Evolutionary conservation across 2,329 filamentous ascomycete genomes (phyloP).

Genomic region (Penicillium verrucosum): DNA sequence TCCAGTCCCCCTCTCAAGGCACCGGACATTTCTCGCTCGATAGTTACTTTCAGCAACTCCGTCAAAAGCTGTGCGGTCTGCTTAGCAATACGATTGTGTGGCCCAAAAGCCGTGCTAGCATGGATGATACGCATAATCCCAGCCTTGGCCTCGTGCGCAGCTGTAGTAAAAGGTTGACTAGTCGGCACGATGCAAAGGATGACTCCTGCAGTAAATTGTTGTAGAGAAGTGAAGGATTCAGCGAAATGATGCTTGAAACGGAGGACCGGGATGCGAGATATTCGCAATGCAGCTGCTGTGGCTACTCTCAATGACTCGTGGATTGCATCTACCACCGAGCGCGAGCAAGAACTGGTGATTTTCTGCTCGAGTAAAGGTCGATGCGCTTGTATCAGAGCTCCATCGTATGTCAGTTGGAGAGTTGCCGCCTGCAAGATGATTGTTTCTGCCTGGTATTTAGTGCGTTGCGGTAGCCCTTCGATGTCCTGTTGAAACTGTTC

Average conservation of each 20-base stretch:
- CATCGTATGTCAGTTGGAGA: conserved; percentile 27
- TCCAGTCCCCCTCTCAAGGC: background rate
- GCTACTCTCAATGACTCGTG: conserved; percentile 13
- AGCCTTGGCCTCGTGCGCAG: conserved; percentile 30
- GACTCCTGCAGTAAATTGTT: conserved; percentile 23
- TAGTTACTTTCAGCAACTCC: conserved; percentile 24
- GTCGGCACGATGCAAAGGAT: conserved; percentile 32
- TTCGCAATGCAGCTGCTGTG: conserved; percentile 29
- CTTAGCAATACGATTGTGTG: conserved; percentile 26
- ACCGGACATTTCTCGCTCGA: conserved; percentile 19
- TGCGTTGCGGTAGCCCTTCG: background rate
- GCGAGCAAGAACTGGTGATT: background rate
- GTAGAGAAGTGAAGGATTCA: conserved; percentile 20
- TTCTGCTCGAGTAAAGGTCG: conserved; percentile 26
- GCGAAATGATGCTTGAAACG: conserved; percentile 28
- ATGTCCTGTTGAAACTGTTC: background rate
- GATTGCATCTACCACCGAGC: conserved; percentile 6
- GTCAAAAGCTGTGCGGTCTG: conserved; percentile 29
- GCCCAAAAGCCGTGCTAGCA: conserved; percentile 19
- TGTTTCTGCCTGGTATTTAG: conserved; percentile 6
- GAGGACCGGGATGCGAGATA: conserved; percentile 27
- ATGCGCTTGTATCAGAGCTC: conserved; percentile 22
- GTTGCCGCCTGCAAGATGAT: conserved; percentile 18
- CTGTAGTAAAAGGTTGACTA: conserved; percentile 26
- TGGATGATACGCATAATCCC: conserved; percentile 31